Evolutionary conservation across 257 asterid species (phyloP).

Genomic region (Misopates orontium): DNA sequence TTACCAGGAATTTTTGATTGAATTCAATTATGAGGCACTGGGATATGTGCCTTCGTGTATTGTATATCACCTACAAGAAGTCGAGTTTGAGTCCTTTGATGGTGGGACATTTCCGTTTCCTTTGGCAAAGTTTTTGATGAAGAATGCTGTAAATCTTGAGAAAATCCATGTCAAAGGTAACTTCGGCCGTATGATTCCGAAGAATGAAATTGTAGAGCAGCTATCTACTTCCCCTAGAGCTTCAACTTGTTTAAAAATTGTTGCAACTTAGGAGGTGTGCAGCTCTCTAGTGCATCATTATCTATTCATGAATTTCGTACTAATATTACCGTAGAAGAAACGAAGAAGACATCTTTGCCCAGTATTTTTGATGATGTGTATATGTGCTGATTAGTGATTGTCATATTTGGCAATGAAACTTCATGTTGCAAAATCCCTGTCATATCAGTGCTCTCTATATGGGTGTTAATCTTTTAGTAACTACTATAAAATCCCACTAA

Average conservation of each 20-base stretch:
- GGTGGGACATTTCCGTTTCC: not conserved
- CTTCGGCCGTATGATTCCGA: not conserved
- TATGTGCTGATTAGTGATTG: too few species aligned
- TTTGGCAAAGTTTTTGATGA: conserved; percentile 16
- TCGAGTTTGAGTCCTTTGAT: not conserved
- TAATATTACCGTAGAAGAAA: too few species aligned
- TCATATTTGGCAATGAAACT: too few species aligned
- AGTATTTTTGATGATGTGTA: too few species aligned
- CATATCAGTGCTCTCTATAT: too few species aligned
- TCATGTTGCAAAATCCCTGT: too few species aligned
- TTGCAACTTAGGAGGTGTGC: not conserved
- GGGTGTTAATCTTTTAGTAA: too few species aligned
- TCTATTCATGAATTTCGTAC: too few species aligned
- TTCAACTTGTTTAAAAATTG: not conserved
- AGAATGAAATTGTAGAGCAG: not conserved
- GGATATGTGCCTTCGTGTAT: conserved; percentile 2
- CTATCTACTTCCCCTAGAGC: not conserved
- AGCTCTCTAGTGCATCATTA: too few species aligned
- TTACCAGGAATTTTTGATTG: not conserved
- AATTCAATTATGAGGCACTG: not conserved
- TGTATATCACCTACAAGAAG: conserved; percentile 14
- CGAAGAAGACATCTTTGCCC: too few species aligned
- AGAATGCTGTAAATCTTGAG: not conserved
- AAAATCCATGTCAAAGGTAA: not conserved
- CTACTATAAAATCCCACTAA: too few species aligned